Percentiles rank a stretch among this genome's conserved stretches.
phyloP scores from a whole-genome alignment of 1,284 basidiomycete species.

The Sporisorium sorghi region DNA sequence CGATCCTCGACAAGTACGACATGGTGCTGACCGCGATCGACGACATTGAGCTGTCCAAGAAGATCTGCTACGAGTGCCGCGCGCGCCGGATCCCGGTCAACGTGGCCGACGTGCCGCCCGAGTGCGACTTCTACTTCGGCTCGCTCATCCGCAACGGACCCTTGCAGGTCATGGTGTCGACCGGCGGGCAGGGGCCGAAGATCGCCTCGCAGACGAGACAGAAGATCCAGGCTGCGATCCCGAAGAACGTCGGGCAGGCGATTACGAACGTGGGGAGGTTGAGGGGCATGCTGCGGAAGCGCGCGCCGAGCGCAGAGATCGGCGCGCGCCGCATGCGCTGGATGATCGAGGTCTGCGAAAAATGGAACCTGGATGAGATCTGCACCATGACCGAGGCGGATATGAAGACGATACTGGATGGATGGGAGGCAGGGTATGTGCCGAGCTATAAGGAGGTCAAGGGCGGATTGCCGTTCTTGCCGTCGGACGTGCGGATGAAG shows the following conservation, averaged over 20 bases:
- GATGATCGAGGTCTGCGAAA: slow-evolving; percentile 91
- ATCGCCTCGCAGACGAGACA: slow-evolving; percentile 85
- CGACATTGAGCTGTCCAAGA: slow-evolving; percentile 78
- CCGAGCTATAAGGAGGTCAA: slow-evolving; percentile 57
- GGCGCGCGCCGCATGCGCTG: slow-evolving; percentile 87
- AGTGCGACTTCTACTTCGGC: slow-evolving; percentile 98
- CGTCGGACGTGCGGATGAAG: slow-evolving; percentile 33
- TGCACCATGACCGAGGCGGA: slow-evolving; percentile 75
- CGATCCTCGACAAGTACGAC: slow-evolving; percentile 71
- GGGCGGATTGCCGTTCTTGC: slow-evolving; percentile 35
- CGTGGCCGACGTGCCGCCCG: slow-evolving; percentile 88
- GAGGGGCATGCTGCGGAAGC: slow-evolving; percentile 77
- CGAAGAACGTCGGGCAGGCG: slow-evolving; percentile 80
- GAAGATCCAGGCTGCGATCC: slow-evolving; percentile 78
- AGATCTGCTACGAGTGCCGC: slow-evolving; percentile 80
- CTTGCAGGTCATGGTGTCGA: slow-evolving; percentile 94
- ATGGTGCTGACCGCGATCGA: slow-evolving; percentile 97
- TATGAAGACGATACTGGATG: slow-evolving; percentile 64
- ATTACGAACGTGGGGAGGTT: slow-evolving; percentile 83
- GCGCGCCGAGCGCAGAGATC: slow-evolving; percentile 80
- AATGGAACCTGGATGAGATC: slow-evolving; percentile 84
- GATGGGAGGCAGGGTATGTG: slow-evolving; percentile 68
- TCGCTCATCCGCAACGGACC: slow-evolving; percentile 90
- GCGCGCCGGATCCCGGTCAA: slow-evolving; percentile 84
- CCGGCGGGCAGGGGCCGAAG: slow-evolving; percentile 91